A percentile compares a stretch with the other conserved stretches of the same genome.
Evolutionary conservation across 495 filamentous ascomycete species (phyloP).

Genomic region (Penicillium coprophilum): DNA sequence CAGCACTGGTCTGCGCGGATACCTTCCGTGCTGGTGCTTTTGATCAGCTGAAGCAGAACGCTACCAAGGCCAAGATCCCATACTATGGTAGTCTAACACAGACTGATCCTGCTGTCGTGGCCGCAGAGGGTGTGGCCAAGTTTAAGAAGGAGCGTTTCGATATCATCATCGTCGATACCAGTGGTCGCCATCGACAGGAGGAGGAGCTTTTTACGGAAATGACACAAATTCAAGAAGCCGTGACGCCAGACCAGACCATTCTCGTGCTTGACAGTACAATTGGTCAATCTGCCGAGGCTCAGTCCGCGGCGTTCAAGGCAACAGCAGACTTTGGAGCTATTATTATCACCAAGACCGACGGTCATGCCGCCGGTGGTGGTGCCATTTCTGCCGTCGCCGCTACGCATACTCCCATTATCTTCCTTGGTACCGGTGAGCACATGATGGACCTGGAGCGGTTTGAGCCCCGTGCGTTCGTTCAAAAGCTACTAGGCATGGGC

Average conservation of each 20-base stretch:
- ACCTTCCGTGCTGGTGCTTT: slow-evolving; percentile 98
- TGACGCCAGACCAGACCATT: slow-evolving; percentile 94
- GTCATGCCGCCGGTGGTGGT: slow-evolving; percentile 90
- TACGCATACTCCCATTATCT: slow-evolving; percentile 95
- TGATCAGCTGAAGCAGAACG: slow-evolving; percentile 98
- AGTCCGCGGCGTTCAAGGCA: slow-evolving; percentile 95
- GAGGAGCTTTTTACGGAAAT: slow-evolving; percentile 95
- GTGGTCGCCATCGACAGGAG: slow-evolving; percentile 90
- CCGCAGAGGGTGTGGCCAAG: slow-evolving; percentile 91
- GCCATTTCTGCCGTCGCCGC: slow-evolving; percentile 98
- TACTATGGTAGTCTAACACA: slow-evolving; percentile 97
- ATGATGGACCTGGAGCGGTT: slow-evolving; percentile 94
- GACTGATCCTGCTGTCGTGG: slow-evolving; percentile 91
- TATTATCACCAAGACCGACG: slow-evolving; percentile 98
- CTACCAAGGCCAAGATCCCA: slow-evolving; percentile 96
- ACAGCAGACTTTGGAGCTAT: slow-evolving; percentile 97
- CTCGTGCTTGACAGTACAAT: slow-evolving; percentile 97
- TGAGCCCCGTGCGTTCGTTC: slow-evolving; percentile 84
- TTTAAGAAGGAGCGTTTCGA: slow-evolving; percentile 99
- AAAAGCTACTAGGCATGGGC: slow-evolving; percentile 93
- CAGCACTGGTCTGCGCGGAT: slow-evolving; percentile 94
- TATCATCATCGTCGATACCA: slow-evolving; percentile 98
- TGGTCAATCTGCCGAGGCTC: slow-evolving; percentile 90
- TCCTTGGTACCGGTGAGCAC: slow-evolving; percentile 96
- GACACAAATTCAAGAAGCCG: slow-evolving; percentile 91